Evolutionary conservation across 495 filamentous ascomycete genomes (phyloP).

Genomic region (Annulohypoxylon maeteangense): DNA sequence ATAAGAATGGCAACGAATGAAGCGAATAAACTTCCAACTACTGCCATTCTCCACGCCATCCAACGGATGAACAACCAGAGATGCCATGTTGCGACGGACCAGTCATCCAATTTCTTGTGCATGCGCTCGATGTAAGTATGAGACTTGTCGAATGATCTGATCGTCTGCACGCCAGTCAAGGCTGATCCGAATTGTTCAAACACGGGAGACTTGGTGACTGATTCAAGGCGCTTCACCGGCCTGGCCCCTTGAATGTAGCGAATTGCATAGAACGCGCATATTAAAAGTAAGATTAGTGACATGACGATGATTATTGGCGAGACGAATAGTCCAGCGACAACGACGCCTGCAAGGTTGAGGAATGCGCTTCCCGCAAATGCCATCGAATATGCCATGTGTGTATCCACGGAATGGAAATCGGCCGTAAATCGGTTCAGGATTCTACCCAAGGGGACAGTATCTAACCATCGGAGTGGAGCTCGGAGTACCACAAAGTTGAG

Average conservation of each 20-base stretch:
- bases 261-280: conserved; percentile 67
- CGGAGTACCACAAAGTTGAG: conserved; percentile 73
- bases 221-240: conserved; percentile 80
- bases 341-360: conserved; percentile 66
- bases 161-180: conserved; percentile 76
- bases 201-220: conserved; percentile 76
- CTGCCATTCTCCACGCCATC: conserved; percentile 76
- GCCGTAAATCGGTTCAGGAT: conserved; percentile 83
- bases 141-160: conserved; percentile 75
- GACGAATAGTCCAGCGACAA: conserved; percentile 70
- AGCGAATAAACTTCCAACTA: conserved; percentile 77
- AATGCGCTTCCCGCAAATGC: conserved; percentile 63
- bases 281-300: conserved; percentile 61
- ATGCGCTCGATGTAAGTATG: conserved; percentile 73
- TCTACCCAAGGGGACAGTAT: conserved; percentile 81
- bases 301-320: conserved; percentile 71
- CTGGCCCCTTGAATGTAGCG: conserved; percentile 75
- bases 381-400: conserved; percentile 68
- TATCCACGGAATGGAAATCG: conserved; percentile 79
- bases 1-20: conserved; percentile 71
- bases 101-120: conserved; percentile 72
- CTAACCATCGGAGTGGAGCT: conserved; percentile 79
- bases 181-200: conserved; percentile 80
- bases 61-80: conserved; percentile 78
- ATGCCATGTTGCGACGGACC: conserved; percentile 70